Evolutionary conservation across 2,329 filamentous ascomycete species (phyloP), one percentile per base, ranked within the genome.

Genomic region (Xenosphaeropsis pyriputrescens): DNA sequence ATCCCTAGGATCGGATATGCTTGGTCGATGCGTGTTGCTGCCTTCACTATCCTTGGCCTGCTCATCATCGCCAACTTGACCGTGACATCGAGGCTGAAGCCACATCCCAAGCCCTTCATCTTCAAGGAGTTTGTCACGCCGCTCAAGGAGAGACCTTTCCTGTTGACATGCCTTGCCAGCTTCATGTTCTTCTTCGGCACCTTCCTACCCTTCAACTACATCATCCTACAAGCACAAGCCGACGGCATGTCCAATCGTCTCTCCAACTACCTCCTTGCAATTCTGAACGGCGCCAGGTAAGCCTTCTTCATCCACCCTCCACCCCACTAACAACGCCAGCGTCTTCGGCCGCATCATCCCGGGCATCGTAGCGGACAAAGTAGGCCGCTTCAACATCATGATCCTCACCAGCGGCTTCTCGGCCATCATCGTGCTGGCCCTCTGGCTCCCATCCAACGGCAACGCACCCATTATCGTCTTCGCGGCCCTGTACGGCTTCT

Each of bases 401-500:
- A 65, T 68, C 37, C 52, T 66, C 13, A 60, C 68, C 39, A 62
- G 61, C 6, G 55, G 53, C 9, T 47, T 64, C 41, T 62, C 66
- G 11, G 50, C 52, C 3, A 59, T 72, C 29, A 46, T 72, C 1
- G 61, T 65, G 11, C 56, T 76, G 0, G 67, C 63, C 26, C 47
- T 73, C 2, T 70, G 73, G 72, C 57, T 75, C 4, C 65, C 67
- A 2, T 58, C 61, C 9, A 59, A 58, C 3, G 61, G 61, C 29
- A 68, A 75, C 8, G 66, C 67, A 0, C 66, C 70, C 1, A 70
- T 78, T 41, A 66, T 84, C 36, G 62, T 74, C 29, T 85, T 82
- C 53, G 66, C 70, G 11, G 62, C 68, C n/a, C 56, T 83, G 6
- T 85, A 80, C 46, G 81, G 79, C 14, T 82, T 85, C 52, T 67